Evolutionary conservation across 2,329 filamentous ascomycete genomes (phyloP).

Genomic region (Diaporthe velutina): DNA sequence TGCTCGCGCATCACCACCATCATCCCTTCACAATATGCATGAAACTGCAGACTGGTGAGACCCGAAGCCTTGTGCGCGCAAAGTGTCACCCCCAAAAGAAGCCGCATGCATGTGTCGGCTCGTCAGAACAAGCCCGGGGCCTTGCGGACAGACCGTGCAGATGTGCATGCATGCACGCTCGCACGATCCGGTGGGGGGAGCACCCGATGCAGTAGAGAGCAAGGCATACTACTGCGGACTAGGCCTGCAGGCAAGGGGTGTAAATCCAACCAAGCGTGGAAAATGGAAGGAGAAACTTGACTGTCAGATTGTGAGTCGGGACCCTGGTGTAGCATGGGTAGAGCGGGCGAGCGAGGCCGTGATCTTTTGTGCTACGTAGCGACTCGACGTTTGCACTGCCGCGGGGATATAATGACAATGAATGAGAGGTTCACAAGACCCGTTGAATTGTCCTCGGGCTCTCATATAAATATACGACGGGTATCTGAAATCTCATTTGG

Average conservation of each 20-base stretch:
- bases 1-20: neutral
- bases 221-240: neutral
- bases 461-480: neutral
- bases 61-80: neutral
- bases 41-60: constrained; percentile 4
- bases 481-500: neutral
- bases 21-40: constrained; percentile 14
- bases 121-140: neutral
- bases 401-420: neutral
- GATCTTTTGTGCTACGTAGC: neutral
- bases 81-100: neutral
- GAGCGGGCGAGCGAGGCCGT: neutral
- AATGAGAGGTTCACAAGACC: neutral
- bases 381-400: neutral
- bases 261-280: neutral
- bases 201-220: neutral
- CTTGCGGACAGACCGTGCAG: neutral
- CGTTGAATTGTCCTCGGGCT: neutral
- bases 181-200: constrained; percentile 21
- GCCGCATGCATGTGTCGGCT: neutral
- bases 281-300: neutral
- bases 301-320: constrained; percentile 8
- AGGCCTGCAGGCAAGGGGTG: constrained; percentile 17
- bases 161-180: constrained; percentile 11
- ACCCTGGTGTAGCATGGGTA: neutral